A percentile compares a stretch with the other conserved stretches of the same genome.
Evolutionary conservation across 164 flowering plant genomes (phyloP).

Genomic region (Magnolia kwangsiensis): DNA sequence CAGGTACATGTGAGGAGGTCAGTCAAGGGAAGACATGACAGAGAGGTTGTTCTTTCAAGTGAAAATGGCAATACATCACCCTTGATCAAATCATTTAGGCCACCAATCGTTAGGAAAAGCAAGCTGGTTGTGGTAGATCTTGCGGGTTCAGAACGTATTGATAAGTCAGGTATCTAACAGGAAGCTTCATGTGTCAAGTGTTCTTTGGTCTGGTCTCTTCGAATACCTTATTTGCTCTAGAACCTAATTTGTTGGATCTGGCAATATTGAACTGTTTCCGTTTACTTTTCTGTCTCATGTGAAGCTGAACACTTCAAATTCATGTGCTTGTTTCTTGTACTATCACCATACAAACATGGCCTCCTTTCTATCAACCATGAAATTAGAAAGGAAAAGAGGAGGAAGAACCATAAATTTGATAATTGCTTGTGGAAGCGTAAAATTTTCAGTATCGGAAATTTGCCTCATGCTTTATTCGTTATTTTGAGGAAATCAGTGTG

Average conservation of each 20-base stretch:
- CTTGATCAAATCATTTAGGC: conserved; percentile 45
- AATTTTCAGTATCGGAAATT: background rate
- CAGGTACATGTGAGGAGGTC: conserved; percentile 77
- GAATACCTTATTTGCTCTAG: background rate
- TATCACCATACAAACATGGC: background rate
- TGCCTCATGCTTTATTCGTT: background rate
- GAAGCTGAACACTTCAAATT: background rate
- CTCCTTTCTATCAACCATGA: background rate
- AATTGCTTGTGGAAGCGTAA: background rate
- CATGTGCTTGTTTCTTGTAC: background rate
- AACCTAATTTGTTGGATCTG: background rate
- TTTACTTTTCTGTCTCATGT: background rate
- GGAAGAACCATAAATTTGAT: background rate
- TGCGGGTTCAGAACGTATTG: conserved; percentile 97
- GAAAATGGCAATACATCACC: conserved; percentile 52
- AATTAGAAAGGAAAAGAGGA: background rate
- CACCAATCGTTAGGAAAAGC: conserved; percentile 73
- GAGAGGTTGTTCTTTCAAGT: conserved; percentile 40
- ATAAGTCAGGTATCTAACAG: conserved; percentile 72
- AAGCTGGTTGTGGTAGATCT: conserved; percentile 95
- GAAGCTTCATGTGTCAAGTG: background rate
- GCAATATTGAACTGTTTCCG: background rate
- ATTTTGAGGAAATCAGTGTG: background rate
- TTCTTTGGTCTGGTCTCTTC: background rate
- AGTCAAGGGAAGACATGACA: conserved; percentile 44